A percentile compares a stretch with the other conserved stretches of the same genome.
phyloP scores from a whole-genome alignment of 805 yeast species.

The Nakazawaea pomicola region DNA sequence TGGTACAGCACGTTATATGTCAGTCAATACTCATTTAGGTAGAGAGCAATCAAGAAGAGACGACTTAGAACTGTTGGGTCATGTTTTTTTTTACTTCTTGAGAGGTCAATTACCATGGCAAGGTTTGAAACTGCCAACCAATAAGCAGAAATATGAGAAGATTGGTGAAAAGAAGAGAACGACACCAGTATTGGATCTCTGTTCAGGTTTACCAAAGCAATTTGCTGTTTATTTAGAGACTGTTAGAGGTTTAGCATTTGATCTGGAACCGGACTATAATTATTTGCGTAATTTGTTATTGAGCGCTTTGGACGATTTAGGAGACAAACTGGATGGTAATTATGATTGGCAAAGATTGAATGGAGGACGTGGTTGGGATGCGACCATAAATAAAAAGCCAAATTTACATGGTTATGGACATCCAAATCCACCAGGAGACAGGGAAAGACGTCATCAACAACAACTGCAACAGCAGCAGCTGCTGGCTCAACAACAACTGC shows the following conservation, averaged over 20 bases:
- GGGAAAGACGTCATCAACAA: slow-evolving; percentile 34
- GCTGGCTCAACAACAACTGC: slow-evolving; percentile 16
- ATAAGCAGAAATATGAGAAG: slow-evolving; percentile 95
- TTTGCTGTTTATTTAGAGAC: slow-evolving; percentile 87
- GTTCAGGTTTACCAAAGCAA: slow-evolving; percentile 87
- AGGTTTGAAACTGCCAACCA: slow-evolving; percentile 96
- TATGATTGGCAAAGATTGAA: slow-evolving; percentile 98
- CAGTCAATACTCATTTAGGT: slow-evolving; percentile 94
- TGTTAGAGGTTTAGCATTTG: slow-evolving; percentile 86
- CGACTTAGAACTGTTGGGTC: slow-evolving; percentile 94
- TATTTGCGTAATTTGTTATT: slow-evolving; percentile 75
- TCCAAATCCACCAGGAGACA: slow-evolving; percentile 74
- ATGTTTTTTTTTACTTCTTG: slow-evolving; percentile 90
- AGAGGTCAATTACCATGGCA: slow-evolving; percentile 98
- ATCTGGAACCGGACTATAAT: slow-evolving; percentile 92
- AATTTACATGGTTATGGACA: slow-evolving; percentile 95
- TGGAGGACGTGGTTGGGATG: slow-evolving; percentile 95
- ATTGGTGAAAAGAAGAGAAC: slow-evolving; percentile 95
- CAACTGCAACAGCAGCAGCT: slow-evolving; percentile 17
- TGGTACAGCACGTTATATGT: slow-evolving; percentile 99
- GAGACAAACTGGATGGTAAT: slow-evolving; percentile 75
- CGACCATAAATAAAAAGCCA: slow-evolving; percentile 82
- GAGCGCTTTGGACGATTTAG: slow-evolving; percentile 68
- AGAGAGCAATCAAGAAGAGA: slow-evolving; percentile 96
- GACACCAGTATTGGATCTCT: slow-evolving; percentile 79